Base-by-base conservation (phyloP, 495 filamentous ascomycete species). In the Bombardia bombarda region DNA sequence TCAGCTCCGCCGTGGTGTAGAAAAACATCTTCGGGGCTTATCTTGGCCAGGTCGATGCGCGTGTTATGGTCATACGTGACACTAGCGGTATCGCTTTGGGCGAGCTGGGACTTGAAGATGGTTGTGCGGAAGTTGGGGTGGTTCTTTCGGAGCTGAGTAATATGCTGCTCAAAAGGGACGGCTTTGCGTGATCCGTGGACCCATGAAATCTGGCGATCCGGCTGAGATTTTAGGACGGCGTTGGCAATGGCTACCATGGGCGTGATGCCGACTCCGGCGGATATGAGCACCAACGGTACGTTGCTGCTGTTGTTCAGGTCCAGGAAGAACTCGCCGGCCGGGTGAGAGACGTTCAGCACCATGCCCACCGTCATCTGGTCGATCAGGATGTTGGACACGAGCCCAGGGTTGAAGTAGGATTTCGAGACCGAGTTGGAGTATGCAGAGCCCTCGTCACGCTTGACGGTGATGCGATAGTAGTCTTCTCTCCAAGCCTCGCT, bases 351-450 rank as follows among this genome's bases (percentile, higher is more conserved):
- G 48, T 79, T 64, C 38, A 87, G 49, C 4, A 63, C 52, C 45
- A 82, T 77, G 32, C 82, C 83, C 24, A 73, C 69, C 5, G 69
- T 60, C 60, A 73, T 72, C 7, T 63, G 52, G 50, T 77, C 74
- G 62, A 87, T 81, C 22, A 88, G 64, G 42, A 84, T 56, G 55
- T 87, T 87, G 42, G 80, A 85, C 7, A 88, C 71, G 50, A 77
- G 66, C n/a, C 82, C 83, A 0, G 81, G 79, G 49, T 65, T 50
- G 43, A 58, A 51, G 49, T 56, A 57, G 9, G 46, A 60, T 36
- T 50, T 42, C n/a, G 54, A 57, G 7, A 62, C 53, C 21, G 73
- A 62, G 23, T 77, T 63, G 6, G 57, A 48, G 32, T 68, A 45
- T 28, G 65, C 45, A 14, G 75, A 45, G 19, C 76, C 80, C 3